Evolutionary conservation across 2,329 filamentous ascomycete species (phyloP).

Genomic region (Penicillium olsonii): DNA sequence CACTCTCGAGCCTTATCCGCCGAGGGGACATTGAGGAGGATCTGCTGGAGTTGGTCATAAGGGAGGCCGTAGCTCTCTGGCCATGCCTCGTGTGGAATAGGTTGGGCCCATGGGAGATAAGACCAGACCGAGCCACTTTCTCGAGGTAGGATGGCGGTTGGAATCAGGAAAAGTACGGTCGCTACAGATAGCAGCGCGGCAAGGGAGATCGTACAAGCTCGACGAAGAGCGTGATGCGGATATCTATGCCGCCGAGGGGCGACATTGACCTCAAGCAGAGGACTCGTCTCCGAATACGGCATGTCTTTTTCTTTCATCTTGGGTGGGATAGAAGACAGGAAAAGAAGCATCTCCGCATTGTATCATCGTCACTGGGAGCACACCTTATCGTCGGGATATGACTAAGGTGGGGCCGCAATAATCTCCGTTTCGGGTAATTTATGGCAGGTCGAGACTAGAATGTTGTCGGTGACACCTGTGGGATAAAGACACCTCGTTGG

Average conservation of each 20-base stretch:
- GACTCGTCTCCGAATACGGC: constrained; percentile 42
- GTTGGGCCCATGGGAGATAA: constrained; percentile 42
- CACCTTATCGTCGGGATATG: constrained; percentile 14
- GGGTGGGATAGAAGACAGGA: constrained; percentile 3
- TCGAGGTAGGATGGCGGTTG: constrained; percentile 40
- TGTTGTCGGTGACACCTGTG: not conserved
- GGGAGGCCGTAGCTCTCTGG: constrained; percentile 49
- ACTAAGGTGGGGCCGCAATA: constrained; percentile 1
- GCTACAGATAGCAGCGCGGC: constrained; percentile 40
- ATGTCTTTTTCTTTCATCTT: constrained; percentile 41
- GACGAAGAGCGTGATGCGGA: constrained; percentile 45
- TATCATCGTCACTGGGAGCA: constrained; percentile 2
- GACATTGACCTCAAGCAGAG: constrained; percentile 45
- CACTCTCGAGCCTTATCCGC: constrained; percentile 65
- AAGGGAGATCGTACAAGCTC: constrained; percentile 44
- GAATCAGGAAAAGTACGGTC: constrained; percentile 45
- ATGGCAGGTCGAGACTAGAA: not conserved
- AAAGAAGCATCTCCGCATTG: constrained; percentile 11
- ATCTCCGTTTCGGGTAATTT: not conserved
- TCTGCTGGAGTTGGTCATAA: constrained; percentile 57
- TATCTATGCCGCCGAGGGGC: constrained; percentile 43
- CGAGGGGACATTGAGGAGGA: constrained; percentile 57
- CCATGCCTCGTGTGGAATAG: constrained; percentile 43
- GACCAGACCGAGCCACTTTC: constrained; percentile 40
- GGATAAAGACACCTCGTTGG: too few species aligned